Base-by-base conservation (phyloP, 176 grass and related monocot genomes). In the Aegilops bicornis region DNA sequence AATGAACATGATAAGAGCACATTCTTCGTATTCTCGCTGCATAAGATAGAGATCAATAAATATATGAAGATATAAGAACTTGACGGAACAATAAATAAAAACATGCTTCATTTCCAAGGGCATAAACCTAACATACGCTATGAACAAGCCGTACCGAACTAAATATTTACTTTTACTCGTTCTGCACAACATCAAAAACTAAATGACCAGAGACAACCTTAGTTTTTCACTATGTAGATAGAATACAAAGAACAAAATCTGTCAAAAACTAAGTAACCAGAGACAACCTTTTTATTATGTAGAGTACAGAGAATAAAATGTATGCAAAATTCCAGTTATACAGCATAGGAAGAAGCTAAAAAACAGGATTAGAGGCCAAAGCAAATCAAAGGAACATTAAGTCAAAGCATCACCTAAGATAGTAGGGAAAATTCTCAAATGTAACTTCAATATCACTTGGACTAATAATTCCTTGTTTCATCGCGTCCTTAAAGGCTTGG, bases 361-460 rank as follows among this genome's bases (percentile, higher is more conserved):
- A 61, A 82, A 56, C n/a, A 78, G 65, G 42, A 77, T 64, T 70
- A 88, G 20, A 65, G 52, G 48, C 65, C 22, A 79, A 83, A 83
- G 52, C 10, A 86, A 56, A 75, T 43, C n/a, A 36, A 83, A 83
- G 50, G 52, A 83, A 66, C 23, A 69, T 52, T 68, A 89, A 66
- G 70, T 39, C 52, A 62, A 66, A 89, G 45, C 78, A 86, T 93
- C 81, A 99, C 97, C 97, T 99, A 80, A 99, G 81, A 84, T 96
- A 99, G 84, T 99, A 99, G 33, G 97, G 97, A 83, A 99, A 99
- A 78, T 89, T 94, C 76, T 96, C 92, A 79, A 96, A 94, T 58
- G 92, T 91, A 87, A 94, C 94, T 52, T 94, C 88, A 73, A 96
- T 96, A 83, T 99, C 92, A 81, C 84, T 89, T 87, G 94, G 87